Evolutionary conservation across 2,329 filamentous ascomycete species (phyloP), one percentile per base, ranked within the genome.

Genomic region (Elsinoe ampelina): DNA sequence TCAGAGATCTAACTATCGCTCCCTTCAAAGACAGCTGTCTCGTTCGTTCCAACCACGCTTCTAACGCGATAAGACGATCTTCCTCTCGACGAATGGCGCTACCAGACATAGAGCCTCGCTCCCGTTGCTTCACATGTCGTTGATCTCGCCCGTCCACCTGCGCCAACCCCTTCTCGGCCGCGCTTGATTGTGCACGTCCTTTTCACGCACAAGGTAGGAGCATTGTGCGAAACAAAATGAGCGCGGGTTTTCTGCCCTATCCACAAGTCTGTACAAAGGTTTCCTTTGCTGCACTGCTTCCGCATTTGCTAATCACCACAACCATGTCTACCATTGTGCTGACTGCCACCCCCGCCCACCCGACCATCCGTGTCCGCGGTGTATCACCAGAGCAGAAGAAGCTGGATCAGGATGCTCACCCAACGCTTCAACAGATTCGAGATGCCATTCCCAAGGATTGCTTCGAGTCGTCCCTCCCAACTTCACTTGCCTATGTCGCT

Each of bases 381-480:
- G 41, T 45, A 6, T 19, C 41, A 5, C 11, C 19, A 13, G 41
- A 45, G 41, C 26, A 30, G 26, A 26, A 22, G 20, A 19, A 45
- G 20, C 11, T 13, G 17, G 26, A 17, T 11, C 41, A 22, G 41
- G n/a, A 30, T 30, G 26, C 41, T 10, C 41, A 45, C 7, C 41
- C 41, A 26, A 52, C 15, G 11, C 34, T 52, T 3, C 32, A 52
- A 26, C 32, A 52, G 17, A 34, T 52, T 17, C 48, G 48, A 7
- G 48, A 52, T 75, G 92, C 92, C 70, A 97, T 98, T 64, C 93
- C 93, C 62, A 89, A 92, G 75, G 93, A 96, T 80, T 98, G 93
- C 81, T 97, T 87, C 73, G 80, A 95, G 77, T 86, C 93, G 61
- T 95, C 89, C 42, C 87, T 82, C 58, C 70, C 82, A 61, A 83